These are phyloP conservation scores for Pyrus betulifolia DNA, from an alignment of 306 rosid genomes.

Conservation along the genomic window DNA sequence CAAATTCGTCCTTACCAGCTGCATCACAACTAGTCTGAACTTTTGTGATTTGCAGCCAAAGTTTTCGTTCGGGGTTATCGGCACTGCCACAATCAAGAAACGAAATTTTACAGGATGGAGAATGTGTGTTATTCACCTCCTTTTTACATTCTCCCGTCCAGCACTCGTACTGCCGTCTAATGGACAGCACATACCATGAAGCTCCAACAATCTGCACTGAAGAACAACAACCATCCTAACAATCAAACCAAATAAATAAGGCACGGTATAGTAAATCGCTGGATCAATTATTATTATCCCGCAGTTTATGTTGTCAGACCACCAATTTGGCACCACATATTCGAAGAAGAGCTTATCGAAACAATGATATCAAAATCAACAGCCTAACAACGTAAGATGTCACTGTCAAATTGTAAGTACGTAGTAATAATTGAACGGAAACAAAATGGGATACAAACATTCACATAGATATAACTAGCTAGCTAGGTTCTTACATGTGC, in stretches of 20 bases:
- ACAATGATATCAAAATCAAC: background rate
- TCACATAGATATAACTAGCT: background rate
- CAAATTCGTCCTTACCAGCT: slow-evolving; percentile 27
- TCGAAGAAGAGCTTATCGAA: background rate
- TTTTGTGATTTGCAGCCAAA: slow-evolving; percentile 44
- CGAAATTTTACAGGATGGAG: slow-evolving; percentile 54
- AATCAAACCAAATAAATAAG: background rate
- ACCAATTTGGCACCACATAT: background rate
- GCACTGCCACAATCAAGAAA: slow-evolving; percentile 50
- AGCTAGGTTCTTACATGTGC: slow-evolving; percentile 50
- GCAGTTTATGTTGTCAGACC: background rate
- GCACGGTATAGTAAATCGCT: background rate
- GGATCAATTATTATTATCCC: background rate
- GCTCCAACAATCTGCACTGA: slow-evolving; percentile 84
- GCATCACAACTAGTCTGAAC: slow-evolving; percentile 58
- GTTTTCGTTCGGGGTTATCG: slow-evolving; percentile 23
- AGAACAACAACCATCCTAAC: background rate
- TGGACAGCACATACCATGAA: slow-evolving; percentile 72
- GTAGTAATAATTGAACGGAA: background rate
- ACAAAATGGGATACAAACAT: background rate
- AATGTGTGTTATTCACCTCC: slow-evolving; percentile 58
- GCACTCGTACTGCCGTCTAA: slow-evolving; percentile 65
- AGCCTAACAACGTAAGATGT: background rate
- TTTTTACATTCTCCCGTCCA: slow-evolving; percentile 49
- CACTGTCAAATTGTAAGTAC: background rate